Base-by-base conservation (phyloP, 805 yeast species). In the Hanseniaspora meyeri region DNA sequence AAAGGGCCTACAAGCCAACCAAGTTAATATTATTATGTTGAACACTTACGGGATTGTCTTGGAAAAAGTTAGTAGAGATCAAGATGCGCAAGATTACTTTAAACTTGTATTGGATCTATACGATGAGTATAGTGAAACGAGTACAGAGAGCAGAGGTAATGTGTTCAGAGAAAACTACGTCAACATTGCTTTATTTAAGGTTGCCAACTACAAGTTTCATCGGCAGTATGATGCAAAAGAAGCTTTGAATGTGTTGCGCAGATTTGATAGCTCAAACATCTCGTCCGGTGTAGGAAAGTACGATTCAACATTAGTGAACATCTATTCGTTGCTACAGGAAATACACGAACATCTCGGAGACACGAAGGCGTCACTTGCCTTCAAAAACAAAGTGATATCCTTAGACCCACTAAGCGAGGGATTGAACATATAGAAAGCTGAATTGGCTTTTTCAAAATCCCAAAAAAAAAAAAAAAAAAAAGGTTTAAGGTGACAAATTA, bases 21-120 rank as follows among this genome's bases (percentile, higher is more conserved):
- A 43, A 49, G 60, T 62, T 58, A 56, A 62, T 62, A 49, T 65
- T 64, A 55, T 66, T 62, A 57, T 64, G 62, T 52, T 69, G 64
- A 58, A 66, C 68, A 60, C 69, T 63, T 55, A 69, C 65, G 62
- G 63, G 64, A 57, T 65, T 64, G 59, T 69, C 65, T 59, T 60
- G 60, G 59, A 51, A 24, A 50, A 50, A 34, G 34, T 46, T 4
- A 19, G 42, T 3, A 50, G 45, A 14, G 19, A 40, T 3, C 51
- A 38, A n/a, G 54, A 50, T n/a, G 39, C 36, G 10, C 39, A 42
- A 27, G 32, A 19, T 16, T 55, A 60, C 57, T 57, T 46, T 46
- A 48, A 50, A 43, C 52, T 53, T 38, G 59, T 49, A 31, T 59
- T 59, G 49, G 60, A 59, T 42, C 60, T 61, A 52, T 59, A 45